Evolutionary conservation across 2,329 filamentous ascomycete genomes (phyloP), one percentile per base, ranked within the genome.

Genomic region (Macroventuria anomochaeta): DNA sequence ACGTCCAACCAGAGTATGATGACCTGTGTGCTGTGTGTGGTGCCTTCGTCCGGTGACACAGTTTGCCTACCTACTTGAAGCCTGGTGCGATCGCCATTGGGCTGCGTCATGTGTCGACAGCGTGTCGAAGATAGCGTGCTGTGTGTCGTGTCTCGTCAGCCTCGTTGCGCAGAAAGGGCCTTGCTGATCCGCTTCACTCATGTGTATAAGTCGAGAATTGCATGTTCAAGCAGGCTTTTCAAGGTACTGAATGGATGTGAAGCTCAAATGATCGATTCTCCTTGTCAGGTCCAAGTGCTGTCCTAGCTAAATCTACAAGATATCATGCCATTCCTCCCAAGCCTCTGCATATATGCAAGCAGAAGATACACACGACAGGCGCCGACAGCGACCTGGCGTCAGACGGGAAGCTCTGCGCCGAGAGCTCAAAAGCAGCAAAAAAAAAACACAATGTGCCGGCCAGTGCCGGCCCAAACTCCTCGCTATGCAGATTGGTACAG

Each of bases 401-500:
- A 33, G 34, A 51, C 32, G 36, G 39, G 41, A 53, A 42, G 55
- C 61, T 61, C 59, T 47, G 40, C 48, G 52, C 56, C 56, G 56
- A 59, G 62, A 65, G 57, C 59, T 59, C 42, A 47, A 36, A 37
- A 40, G 31, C 15, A 49, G 32, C n/a, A 55, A 58, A 58, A 54
- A 54, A 56, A 59, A 52, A 61, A 59, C 53, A 61, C 42, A 60
- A 53, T 26, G 29, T 44, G 28, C 39, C 51, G 44, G 51, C 31
- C 17, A 21, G 26, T 31, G 25, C 52, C 46, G 36, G 46, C n/a
- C 34, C 46, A 57, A 68, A 71, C 68, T 64, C 68, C 68, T 63
- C 68, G 68, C 68, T 71, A 71, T 71, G 66, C 67, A 65, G 53
- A 57, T 57, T 54, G 57, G 56, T 65, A 65, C 58, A 62, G 57